phyloP scores from a whole-genome alignment of 2,329 filamentous ascomycete genomes.

The Penicillium sclerotiorum region DNA sequence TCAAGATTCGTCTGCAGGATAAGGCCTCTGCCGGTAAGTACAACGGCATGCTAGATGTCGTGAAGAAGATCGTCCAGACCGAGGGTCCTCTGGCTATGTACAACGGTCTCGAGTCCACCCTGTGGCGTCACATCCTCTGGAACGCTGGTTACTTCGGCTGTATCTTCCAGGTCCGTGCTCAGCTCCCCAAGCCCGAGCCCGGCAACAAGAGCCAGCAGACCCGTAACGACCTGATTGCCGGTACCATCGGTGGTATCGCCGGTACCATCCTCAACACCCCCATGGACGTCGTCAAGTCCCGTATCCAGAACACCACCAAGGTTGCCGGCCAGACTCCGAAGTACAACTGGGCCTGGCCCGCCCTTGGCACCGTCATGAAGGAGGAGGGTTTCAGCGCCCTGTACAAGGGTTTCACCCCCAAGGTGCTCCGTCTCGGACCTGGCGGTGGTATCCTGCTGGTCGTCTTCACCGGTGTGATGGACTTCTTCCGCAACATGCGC shows the following conservation, averaged over 20 bases:
- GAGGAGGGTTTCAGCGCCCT: constrained; percentile 91
- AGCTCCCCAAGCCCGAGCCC: constrained; percentile 74
- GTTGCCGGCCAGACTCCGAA: constrained; percentile 80
- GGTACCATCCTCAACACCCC: constrained; percentile 94
- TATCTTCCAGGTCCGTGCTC: constrained; percentile 91
- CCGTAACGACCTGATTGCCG: constrained; percentile 83
- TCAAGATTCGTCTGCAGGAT: constrained; percentile 98
- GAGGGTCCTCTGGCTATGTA: constrained; percentile 90
- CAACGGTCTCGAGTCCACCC: constrained; percentile 92
- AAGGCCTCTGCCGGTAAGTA: constrained; percentile 82
- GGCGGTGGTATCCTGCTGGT: constrained; percentile 63
- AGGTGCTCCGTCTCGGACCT: constrained; percentile 78
- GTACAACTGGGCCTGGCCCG: constrained; percentile 98
- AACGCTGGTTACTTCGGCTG: constrained; percentile 97
- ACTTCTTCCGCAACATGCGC: constrained; percentile 81
- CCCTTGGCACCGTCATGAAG: constrained; percentile 80
- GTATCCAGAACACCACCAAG: constrained; percentile 92
- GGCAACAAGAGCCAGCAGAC: constrained; percentile 77
- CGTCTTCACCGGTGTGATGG: constrained; percentile 57
- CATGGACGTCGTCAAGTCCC: constrained; percentile 96
- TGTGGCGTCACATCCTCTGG: constrained; percentile 95
- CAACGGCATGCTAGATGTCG: constrained; percentile 57
- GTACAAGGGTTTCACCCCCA: constrained; percentile 97
- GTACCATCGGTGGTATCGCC: constrained; percentile 82
- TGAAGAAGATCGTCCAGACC: constrained; percentile 70